phyloP scores from a whole-genome alignment of 495 filamentous ascomycete species.

The Penicillium psychrofluorescens region DNA sequence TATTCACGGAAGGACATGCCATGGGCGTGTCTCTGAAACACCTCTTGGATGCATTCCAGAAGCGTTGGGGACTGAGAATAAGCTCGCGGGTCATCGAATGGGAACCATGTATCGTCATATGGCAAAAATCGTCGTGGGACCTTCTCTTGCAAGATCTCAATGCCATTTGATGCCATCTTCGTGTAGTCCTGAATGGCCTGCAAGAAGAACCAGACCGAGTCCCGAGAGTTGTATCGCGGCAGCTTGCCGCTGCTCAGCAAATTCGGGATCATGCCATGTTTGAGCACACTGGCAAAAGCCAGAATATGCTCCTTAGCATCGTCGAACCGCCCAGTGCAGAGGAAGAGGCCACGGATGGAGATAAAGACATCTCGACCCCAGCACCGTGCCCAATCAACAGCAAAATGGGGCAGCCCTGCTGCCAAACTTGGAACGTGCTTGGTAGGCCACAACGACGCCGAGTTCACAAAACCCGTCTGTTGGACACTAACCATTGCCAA shows the following conservation, averaged over 20 bases:
- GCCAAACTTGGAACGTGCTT: slow-evolving; percentile 81
- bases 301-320: slow-evolving; percentile 91
- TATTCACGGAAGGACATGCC: slow-evolving; percentile 91
- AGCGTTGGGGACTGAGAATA: slow-evolving; percentile 78
- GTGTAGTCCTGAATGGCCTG: slow-evolving; percentile 93
- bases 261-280: slow-evolving; percentile 99
- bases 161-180: slow-evolving; percentile 71
- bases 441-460: slow-evolving; percentile 80
- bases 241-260: slow-evolving; percentile 75
- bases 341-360: slow-evolving; percentile 79
- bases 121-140: slow-evolving; percentile 86
- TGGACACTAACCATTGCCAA: slow-evolving; percentile 86
- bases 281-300: slow-evolving; percentile 92
- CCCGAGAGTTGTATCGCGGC: slow-evolving; percentile 95
- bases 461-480: slow-evolving; percentile 79
- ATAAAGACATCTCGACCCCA: slow-evolving; percentile 99
- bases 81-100: slow-evolving; percentile 68
- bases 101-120: slow-evolving; percentile 91
- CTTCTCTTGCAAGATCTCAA: slow-evolving; percentile 64
- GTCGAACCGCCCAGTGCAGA: slow-evolving; percentile 78
- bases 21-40: slow-evolving; percentile 79
- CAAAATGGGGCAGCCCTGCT: slow-evolving; percentile 92
- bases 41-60: slow-evolving; percentile 86
- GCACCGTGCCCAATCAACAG: slow-evolving; percentile 87
- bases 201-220: slow-evolving; percentile 96